Evolutionary conservation across 2,329 filamentous ascomycete species (phyloP).

Genomic region (Nemania diffusa): DNA sequence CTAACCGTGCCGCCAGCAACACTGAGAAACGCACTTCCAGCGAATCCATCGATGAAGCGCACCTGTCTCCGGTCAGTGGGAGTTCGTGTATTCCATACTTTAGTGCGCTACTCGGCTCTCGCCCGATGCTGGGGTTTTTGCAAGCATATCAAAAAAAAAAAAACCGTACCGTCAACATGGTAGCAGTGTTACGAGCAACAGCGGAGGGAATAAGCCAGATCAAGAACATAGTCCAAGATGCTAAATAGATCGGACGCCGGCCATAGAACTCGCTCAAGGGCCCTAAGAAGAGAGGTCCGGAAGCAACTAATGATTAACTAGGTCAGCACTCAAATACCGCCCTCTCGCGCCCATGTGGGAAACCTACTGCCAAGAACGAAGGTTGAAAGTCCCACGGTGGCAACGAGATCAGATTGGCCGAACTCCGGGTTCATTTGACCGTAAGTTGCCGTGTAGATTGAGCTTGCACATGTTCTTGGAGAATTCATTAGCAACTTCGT

Average conservation of each 20-base stretch:
- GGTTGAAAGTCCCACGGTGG: conserved; percentile 81
- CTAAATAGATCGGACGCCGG: conserved; percentile 81
- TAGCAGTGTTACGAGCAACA: conserved; percentile 82
- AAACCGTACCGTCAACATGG: conserved; percentile 70
- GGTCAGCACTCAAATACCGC: conserved; percentile 6
- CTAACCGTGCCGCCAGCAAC: conserved; percentile 89
- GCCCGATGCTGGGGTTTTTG: not conserved
- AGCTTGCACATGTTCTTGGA: conserved; percentile 80
- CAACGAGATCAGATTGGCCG: conserved; percentile 73
- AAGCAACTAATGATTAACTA: conserved; percentile 51
- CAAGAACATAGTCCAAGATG: conserved; percentile 77
- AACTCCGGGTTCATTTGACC: conserved; percentile 80
- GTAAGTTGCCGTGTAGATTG: conserved; percentile 90
- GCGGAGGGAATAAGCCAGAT: conserved; percentile 86
- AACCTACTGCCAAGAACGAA: conserved; percentile 80
- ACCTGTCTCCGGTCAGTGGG: conserved; percentile 47
- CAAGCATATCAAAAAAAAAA: not conserved
- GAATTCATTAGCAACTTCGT: not conserved
- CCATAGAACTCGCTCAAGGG: conserved; percentile 83
- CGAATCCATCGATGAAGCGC: conserved; percentile 80
- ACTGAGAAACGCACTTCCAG: conserved; percentile 74
- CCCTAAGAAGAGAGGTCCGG: conserved; percentile 71
- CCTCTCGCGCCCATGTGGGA: conserved; percentile 42
- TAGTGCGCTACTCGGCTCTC: no score
- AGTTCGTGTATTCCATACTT: conserved; percentile 7